Conservation (phyloP, 495 filamentous ascomycete genomes). For the Choiromyces venosus region DNA sequence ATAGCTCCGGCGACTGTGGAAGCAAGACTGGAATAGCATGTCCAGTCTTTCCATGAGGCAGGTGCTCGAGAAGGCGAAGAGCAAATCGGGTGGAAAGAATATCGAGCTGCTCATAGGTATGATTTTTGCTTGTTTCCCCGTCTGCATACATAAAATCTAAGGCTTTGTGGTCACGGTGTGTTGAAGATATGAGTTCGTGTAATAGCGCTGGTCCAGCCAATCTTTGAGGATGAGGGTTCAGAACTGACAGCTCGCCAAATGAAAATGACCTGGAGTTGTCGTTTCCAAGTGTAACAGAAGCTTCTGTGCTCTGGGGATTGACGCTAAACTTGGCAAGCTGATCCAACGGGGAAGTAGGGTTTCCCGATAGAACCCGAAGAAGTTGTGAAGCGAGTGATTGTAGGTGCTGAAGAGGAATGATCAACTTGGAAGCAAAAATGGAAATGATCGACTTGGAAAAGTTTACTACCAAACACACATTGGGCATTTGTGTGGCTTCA, state of each 20-base stretch:
- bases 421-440: constrained; percentile 14
- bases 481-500: constrained; percentile 11
- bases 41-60: constrained; percentile 19
- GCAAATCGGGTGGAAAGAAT: constrained; percentile 52
- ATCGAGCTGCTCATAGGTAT: constrained; percentile 61
- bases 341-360: background rate
- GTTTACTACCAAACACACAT: constrained; percentile 24
- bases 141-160: constrained; percentile 57
- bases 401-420: constrained; percentile 21
- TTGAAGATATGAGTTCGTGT: constrained; percentile 56
- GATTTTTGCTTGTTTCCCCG: constrained; percentile 42
- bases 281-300: background rate
- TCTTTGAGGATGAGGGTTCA: constrained; percentile 54
- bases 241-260: constrained; percentile 50
- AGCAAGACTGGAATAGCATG: constrained; percentile 65
- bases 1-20: constrained; percentile 64
- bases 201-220: constrained; percentile 59
- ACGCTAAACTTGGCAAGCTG: background rate
- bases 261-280: background rate
- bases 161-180: constrained; percentile 41
- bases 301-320: background rate
- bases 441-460: background rate
- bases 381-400: constrained; percentile 20
- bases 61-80: constrained; percentile 44
- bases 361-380: constrained; percentile 15